Percentiles rank a stretch among this genome's conserved stretches.
phyloP scores from a whole-genome alignment of 2,329 filamentous ascomycete genomes.

The Ophiostoma pallidulum region DNA sequence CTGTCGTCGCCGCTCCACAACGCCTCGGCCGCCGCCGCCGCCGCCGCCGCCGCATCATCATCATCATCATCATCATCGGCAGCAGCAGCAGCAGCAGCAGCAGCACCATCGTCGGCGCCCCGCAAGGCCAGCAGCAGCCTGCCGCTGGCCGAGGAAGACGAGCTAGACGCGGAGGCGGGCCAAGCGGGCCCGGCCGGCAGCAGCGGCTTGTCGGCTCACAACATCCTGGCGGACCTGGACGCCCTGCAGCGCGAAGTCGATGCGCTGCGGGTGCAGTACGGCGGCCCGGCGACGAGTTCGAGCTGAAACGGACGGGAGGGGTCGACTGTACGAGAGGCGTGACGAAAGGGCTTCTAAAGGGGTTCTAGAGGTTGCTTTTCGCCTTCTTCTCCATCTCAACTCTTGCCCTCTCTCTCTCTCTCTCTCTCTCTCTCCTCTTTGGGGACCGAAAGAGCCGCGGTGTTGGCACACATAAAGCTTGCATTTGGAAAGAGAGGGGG shows the following conservation, averaged over 20 bases:
- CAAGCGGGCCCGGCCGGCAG: constrained; percentile 22
- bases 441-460: no score
- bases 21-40: not conserved
- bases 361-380: no score
- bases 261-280: constrained; percentile 39
- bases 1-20: constrained; percentile 9
- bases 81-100: constrained; percentile 33
- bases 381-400: no score
- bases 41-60: no score
- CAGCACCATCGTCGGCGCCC: constrained; percentile 11
- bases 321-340: no score
- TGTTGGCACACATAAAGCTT: no score
- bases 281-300: not conserved
- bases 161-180: not conserved
- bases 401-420: not conserved
- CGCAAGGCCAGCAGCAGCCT: constrained; percentile 22
- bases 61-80: no score
- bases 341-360: no score
- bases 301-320: no score
- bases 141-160: constrained; percentile 19
- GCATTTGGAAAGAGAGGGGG: no score
- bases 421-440: not conserved
- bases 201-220: constrained; percentile 31
- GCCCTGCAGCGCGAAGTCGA: constrained; percentile 69
- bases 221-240: constrained; percentile 64